Base-by-base conservation (phyloP, 2,329 filamentous ascomycete genomes). In the Shiraia bambusicola region DNA sequence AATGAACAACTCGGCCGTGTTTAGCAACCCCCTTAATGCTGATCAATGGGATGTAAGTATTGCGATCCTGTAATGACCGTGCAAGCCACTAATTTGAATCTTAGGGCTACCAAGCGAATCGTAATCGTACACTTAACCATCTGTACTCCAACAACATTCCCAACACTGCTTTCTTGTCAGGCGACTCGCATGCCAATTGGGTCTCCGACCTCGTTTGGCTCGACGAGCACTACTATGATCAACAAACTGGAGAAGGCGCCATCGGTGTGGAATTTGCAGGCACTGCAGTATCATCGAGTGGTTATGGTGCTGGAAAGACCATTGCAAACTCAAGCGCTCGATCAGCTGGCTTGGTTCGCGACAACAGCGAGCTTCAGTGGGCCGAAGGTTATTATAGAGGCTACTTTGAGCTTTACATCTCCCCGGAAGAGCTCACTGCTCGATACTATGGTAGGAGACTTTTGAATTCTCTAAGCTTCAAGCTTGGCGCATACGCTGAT, bases 151-250 rank as follows among this genome's bases (percentile, higher is more conserved):
- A 87, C 60, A 72, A 80, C 7, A 87, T 88, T 47, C 71, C 71
- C 43, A 88, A 88, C 69, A 88, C 83, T 54, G 78, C 88, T 44
- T 80, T 88, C 53, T 76, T 89, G 12, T 76, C 84, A 0, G 86
- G 86, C 6, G 85, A 88, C 61, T 79, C 75, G 22, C 86, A 88
- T 56, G 76, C 77, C 24, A 81, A 79, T 48, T 87, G 84, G 69
- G 63, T 67, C 1, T 63, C 59, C 6, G 61, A 75, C 40, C 65
- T 74, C 6, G 67, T 70, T 11, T 75, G 71, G 72, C 49, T 57
- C 1, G 70, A 69, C 26, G 58, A 61, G 10, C 52, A 58, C 6
- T 43, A 56, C 2, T 72, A 72, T 48, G 65, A 72, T 37, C 49
- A 57, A 7, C 42, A 52, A 6, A 66, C 63, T 5, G 70, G 72